Evolutionary conservation across 1,284 basidiomycete species (phyloP), one percentile per base, ranked within the genome.

Genomic region (Ganoderma meredithae): DNA sequence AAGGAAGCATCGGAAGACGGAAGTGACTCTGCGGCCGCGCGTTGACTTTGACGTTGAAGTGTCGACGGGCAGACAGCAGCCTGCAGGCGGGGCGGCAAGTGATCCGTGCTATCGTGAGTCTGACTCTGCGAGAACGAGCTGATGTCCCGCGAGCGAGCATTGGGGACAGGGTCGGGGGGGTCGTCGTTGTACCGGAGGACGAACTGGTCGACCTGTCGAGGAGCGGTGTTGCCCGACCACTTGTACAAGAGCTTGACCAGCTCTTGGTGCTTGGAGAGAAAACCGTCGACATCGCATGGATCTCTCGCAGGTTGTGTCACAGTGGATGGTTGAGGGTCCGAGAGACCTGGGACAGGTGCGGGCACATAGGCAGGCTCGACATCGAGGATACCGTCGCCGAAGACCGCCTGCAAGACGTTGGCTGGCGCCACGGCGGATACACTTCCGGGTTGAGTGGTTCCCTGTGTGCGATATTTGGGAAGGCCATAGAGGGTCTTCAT

Each of bases 321-420:
- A n/a, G n/a, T n/a, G n/a, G 19, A 6, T 1, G 22, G 44, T 5
- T 22, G 44, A 9, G 44, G 44, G n/a, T 10, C 44, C 22, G 0
- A 1, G 44, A 41, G n/a, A 36, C 36, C 5, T 0, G 43, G 0
- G n/a, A 47, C 10, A 2, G n/a, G 44, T 0, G 19, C 6, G 6
- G n/a, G 44, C n/a, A n/a, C n/a, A n/a, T n/a, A n/a, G n/a, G n/a
- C n/a, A n/a, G n/a, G n/a, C n/a, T n/a, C n/a, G n/a, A n/a, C n/a
- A n/a, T n/a, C n/a, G n/a, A n/a, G n/a, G n/a, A n/a, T n/a, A 9
- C 44, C 22, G n/a, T 8, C 1, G n/a, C 4, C 4, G 44, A 47
- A 7, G 0, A 2, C 10, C 19, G 8, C 8, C 6, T 3, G 43
- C 9, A n/a, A 1, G 22, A n/a, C 19, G 1, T 47, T 2, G 1